Base-by-base conservation (phyloP, 768 basidiomycete species). In the Tulasnella sp. region DNA sequence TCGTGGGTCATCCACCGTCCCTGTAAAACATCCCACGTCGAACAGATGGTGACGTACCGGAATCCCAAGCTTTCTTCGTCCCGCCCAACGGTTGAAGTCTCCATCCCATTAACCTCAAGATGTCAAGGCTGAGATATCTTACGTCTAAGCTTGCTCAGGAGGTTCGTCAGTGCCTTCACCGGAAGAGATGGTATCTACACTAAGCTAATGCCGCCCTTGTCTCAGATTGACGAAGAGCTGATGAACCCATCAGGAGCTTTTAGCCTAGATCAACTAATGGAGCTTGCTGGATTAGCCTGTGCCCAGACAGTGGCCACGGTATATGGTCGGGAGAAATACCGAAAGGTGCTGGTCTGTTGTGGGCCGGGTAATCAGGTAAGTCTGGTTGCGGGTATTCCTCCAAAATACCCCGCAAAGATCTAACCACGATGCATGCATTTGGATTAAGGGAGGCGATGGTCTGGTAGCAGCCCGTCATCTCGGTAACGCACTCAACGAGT, bases 181-280 rank as follows among this genome's bases (percentile, higher is more conserved):
- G 37, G 36, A 45, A 12, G 34, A 19, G 31, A 64, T n/a, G 39
- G 34, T 22, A 6, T 12, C 9, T 25, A 12, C 9, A 7, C 67
- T 68, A 3, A 77, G 22, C 25, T 31, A 71, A 36, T 25, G 3
- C n/a, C 25, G 42, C 17, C 54, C 14, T 71, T n/a, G 25, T 22
- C 79, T 8, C 76, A 96, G 93, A 96, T 99, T 72, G 97, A 99
- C 80, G 91, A 93, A 80, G 93, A 97, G 81, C 89, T 99, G 69
- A 98, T 99, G 97, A 90, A 87, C 78, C 77, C 87, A 2, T 84
- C 86, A n/a, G 96, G 96, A 0, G 95, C 95, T 5, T 99, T 97
- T 86, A 96, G 94, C 82, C 84, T 99, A 58, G 96, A 99, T 80
- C 97, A 97, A 94, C 85, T 98, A 38, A 97, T 98, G 95, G 97